Base-by-base conservation (phyloP, 805 yeast species). In the Ogataea dorogensis region DNA sequence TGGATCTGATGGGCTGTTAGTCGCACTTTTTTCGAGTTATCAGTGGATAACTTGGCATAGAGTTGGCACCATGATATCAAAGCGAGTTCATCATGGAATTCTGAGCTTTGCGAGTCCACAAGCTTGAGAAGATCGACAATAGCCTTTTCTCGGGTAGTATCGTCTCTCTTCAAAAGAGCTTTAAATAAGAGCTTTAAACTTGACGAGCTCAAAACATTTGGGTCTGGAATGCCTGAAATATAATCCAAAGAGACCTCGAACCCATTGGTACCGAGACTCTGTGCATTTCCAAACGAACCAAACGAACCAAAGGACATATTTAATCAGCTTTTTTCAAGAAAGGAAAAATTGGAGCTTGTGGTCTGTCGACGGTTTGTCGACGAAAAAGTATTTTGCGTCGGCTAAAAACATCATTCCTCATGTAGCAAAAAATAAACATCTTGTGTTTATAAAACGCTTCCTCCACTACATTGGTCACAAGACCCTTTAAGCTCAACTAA, bases 81-180 rank as follows among this genome's bases (percentile, higher is more conserved):
- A 13, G 73, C 70, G 17, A 75, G 49, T 35, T 79, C 84, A 43
- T 81, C 80, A n/a, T 67, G 53, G 11, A 65, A 32, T 2, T 57
- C 49, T 1, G 45, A 41, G 4, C 49, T 41, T 20, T 55, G 40
- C 10, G 50, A 5, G 30, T 51, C 54, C 3, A 74, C 43, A 19
- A 61, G 51, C 3, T 57, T 50, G 3, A 67, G 49, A 19, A 82
- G 54, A 26, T 84, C 94, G 5, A 47, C 54, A 17, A 87, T 64
- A 1, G 93, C 87, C 54, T 81, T 85, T 49, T 86, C 95, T 53
- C 80, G 84, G 0, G 98, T 91, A n/a, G 77, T 79, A 5, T 81
- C 73, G 51, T 88, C 95, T 53, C 83, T 76, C 59, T 88, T 89
- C 56, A 82, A 56, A 32, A 89, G 59, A 7, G 84, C 76, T 54